phyloP scores from a whole-genome alignment of 306 rosid species.

The Corylus avellana region DNA sequence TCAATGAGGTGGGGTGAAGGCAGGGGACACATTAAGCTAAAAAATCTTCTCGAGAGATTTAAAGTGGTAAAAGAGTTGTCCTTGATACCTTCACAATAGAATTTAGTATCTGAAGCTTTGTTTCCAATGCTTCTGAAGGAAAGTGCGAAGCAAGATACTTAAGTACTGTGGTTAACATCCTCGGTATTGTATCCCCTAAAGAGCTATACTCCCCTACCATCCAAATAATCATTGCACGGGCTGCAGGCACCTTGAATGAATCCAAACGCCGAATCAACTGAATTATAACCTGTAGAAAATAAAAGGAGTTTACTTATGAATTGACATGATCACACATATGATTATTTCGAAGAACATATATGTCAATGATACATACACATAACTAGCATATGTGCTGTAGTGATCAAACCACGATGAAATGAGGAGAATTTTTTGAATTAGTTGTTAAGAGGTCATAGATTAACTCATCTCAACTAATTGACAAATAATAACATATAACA shows the following conservation, averaged over 20 bases:
- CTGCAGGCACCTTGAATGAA: conserved; percentile 76
- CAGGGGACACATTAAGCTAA: not conserved
- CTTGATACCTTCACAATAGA: conserved; percentile 67
- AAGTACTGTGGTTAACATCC: conserved; percentile 72
- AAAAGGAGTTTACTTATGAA: conserved; percentile 27
- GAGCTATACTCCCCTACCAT: conserved; percentile 91
- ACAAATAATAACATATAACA: not conserved
- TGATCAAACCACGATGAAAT: not conserved
- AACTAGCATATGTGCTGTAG: conserved; percentile 3
- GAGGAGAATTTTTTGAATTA: not conserved
- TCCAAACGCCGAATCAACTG: conserved; percentile 77
- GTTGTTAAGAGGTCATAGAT: not conserved
- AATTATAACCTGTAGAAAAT: conserved; percentile 65
- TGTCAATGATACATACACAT: not conserved
- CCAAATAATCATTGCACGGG: conserved; percentile 93
- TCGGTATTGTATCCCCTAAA: conserved; percentile 76
- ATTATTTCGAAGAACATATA: conserved; percentile 1
- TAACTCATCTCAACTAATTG: not conserved
- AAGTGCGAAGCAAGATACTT: conserved; percentile 84
- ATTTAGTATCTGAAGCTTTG: conserved; percentile 93
- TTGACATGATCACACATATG: conserved; percentile 22
- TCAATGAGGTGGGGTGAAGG: not conserved
- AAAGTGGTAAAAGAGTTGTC: conserved; percentile 7
- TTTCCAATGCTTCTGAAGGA: conserved; percentile 76
- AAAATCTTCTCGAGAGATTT: conserved; percentile 3